Evolutionary conservation across 2,329 filamentous ascomycete species (phyloP).

Genomic region (Metarhizium rileyi): DNA sequence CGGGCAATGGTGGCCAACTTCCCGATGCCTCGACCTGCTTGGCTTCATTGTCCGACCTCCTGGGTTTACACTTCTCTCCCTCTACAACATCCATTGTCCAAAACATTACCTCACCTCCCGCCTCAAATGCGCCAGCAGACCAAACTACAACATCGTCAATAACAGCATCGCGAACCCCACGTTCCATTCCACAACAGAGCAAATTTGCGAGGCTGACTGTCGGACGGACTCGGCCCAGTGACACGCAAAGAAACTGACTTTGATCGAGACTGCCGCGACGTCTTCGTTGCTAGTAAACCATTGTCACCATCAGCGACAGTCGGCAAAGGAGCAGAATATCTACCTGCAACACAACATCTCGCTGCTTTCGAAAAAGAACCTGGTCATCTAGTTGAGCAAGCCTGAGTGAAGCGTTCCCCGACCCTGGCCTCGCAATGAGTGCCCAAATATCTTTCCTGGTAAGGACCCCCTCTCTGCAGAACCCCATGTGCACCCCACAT

Average conservation of each 20-base stretch:
- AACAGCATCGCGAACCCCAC: background rate
- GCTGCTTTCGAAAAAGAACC: background rate
- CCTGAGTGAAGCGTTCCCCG: background rate
- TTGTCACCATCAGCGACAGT: background rate
- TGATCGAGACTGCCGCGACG: background rate
- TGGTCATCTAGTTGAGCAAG: background rate
- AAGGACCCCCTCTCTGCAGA: conserved; percentile 12
- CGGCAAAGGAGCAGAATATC: background rate
- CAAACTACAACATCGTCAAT: background rate
- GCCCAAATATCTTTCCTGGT: conserved; percentile 49
- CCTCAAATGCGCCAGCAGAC: background rate
- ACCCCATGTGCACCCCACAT: background rate
- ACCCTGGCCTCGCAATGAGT: conserved; percentile 33
- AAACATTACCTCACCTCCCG: background rate
- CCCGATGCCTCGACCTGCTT: background rate
- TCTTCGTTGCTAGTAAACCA: background rate
- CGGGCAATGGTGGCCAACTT: background rate
- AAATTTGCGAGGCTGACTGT: background rate
- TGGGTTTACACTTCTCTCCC: background rate
- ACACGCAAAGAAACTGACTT: background rate
- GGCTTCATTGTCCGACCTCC: background rate
- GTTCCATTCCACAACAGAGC: background rate
- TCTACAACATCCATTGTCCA: background rate
- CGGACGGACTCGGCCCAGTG: background rate
- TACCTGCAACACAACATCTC: background rate